A percentile compares a stretch with the other conserved stretches of the same genome.
Evolutionary conservation across 164 flowering plant genomes (phyloP).

Genomic region (Platanus orientalis): DNA sequence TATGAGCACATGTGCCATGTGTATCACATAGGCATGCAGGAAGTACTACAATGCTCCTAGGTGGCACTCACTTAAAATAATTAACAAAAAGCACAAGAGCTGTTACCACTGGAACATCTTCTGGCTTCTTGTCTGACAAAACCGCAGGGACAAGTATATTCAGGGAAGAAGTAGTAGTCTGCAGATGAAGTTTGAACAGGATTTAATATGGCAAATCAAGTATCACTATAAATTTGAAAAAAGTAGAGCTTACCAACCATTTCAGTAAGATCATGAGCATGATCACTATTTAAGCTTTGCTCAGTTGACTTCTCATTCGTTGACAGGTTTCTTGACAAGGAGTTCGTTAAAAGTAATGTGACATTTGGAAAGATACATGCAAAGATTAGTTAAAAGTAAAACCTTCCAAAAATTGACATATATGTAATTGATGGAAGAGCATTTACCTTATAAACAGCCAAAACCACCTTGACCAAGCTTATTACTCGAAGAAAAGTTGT

Average conservation of each 20-base stretch:
- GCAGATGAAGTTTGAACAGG: slow-evolving; percentile 18
- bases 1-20: too few relatives aligned
- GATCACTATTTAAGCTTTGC: slow-evolving; percentile 10
- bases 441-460: too few relatives aligned
- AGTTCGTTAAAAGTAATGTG: slow-evolving; percentile 70
- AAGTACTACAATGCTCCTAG: not conserved
- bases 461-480: too few relatives aligned
- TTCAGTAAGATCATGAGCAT: slow-evolving; percentile 45
- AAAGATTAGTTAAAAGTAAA: too few relatives aligned
- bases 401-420: too few relatives aligned
- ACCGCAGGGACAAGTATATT: slow-evolving; percentile 67
- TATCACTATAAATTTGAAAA: slow-evolving; percentile 1
- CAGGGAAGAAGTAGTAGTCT: slow-evolving; percentile 53
- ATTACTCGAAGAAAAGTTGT: too few relatives aligned
- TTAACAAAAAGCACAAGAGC: slow-evolving; percentile 1
- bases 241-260: slow-evolving; percentile 51
- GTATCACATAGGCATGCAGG: too few relatives aligned
- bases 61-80: not conserved
- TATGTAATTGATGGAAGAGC: too few relatives aligned
- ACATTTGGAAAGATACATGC: too few relatives aligned
- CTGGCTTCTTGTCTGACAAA: slow-evolving; percentile 79
- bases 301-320: slow-evolving; percentile 39
- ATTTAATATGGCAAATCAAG: not conserved
- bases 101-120: slow-evolving; percentile 84
- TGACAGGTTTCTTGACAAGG: slow-evolving; percentile 57